Evolutionary conservation across 1,139 yeast genomes (phyloP).

Genomic region (Blastobotrys buckinghamii): DNA sequence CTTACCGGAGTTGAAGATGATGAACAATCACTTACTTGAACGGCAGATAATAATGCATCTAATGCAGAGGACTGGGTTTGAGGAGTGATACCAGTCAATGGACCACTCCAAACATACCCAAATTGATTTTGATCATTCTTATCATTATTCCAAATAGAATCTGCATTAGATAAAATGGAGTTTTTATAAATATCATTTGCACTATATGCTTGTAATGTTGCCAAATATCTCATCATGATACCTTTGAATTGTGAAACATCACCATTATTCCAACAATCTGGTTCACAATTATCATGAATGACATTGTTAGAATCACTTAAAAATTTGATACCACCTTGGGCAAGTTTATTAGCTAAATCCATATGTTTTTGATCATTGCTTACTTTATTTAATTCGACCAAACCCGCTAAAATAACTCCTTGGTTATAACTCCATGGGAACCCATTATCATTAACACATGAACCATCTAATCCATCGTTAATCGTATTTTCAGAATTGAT

Average conservation of each 20-base stretch:
- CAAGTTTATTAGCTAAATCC: slow-evolving; percentile 13
- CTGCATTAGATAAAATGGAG: slow-evolving; percentile 6
- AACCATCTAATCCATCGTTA: slow-evolving; percentile 16
- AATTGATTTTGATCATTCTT: slow-evolving; percentile 8
- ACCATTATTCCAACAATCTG: slow-evolving; percentile 13
- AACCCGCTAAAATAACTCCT: slow-evolving; percentile 19
- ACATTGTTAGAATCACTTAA: slow-evolving; percentile 11
- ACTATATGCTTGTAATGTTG: slow-evolving; percentile 7
- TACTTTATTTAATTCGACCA: slow-evolving; percentile 15
- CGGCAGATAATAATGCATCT: slow-evolving; percentile 4
- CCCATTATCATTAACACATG: slow-evolving; percentile 15
- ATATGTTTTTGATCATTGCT: slow-evolving; percentile 6
- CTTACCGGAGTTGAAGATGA: too few relatives aligned
- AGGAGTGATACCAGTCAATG: slow-evolving; percentile 5
- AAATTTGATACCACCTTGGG: slow-evolving; percentile 12
- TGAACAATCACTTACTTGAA: too few relatives aligned
- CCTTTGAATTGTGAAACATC: slow-evolving; percentile 19
- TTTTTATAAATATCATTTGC: slow-evolving; percentile 1
- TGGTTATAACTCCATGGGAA: slow-evolving; percentile 18
- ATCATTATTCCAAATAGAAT: slow-evolving; percentile 8
- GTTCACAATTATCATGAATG: slow-evolving; percentile 17
- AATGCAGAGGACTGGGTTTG: slow-evolving; percentile 7
- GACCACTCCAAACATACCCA: slow-evolving; percentile 14
- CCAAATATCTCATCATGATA: slow-evolving; percentile 16
- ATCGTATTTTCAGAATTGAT: slow-evolving; percentile 13